A percentile compares a stretch with the other conserved stretches of the same genome.
phyloP scores from a whole-genome alignment of 225 moss, liverwort and hornwort species.

The Physcomitrellopsis africana region DNA sequence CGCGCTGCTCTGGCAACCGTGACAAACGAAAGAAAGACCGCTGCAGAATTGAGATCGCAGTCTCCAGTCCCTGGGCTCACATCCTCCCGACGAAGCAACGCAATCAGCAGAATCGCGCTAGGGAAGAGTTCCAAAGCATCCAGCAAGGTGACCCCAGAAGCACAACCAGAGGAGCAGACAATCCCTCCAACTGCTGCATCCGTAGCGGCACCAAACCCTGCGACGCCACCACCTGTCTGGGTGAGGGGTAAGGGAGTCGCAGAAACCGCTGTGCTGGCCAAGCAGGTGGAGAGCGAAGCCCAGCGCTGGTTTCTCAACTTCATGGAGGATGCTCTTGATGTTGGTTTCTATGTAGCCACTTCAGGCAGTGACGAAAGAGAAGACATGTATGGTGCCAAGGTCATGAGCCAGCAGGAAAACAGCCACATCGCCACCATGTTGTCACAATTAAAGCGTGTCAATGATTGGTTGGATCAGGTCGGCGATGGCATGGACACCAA shows the following conservation, averaged over 20 bases:
- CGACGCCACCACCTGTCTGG: constrained; percentile 49
- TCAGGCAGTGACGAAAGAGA: constrained; percentile 42
- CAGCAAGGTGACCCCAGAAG: constrained; percentile 63
- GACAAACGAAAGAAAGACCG: constrained; percentile 61
- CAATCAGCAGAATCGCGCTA: constrained; percentile 16
- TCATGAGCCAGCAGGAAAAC: constrained; percentile 78
- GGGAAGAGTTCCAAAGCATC: constrained; percentile 38
- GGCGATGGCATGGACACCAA: constrained; percentile 56
- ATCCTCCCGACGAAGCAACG: constrained; percentile 43
- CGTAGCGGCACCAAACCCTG: constrained; percentile 18
- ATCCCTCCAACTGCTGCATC: constrained; percentile 10
- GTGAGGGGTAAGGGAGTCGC: constrained; percentile 69
- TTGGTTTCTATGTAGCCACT: constrained; percentile 70
- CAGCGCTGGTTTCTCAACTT: constrained; percentile 91
- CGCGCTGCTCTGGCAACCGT: constrained; percentile 75
- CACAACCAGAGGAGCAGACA: constrained; percentile 42
- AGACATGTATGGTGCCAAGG: constrained; percentile 50
- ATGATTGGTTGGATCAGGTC: constrained; percentile 93
- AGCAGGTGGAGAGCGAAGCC: constrained; percentile 69
- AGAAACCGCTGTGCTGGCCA: constrained; percentile 74
- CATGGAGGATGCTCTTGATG: constrained; percentile 88
- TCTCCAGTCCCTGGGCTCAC: constrained; percentile 68
- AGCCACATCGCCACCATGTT: constrained; percentile 90
- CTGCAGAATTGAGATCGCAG: constrained; percentile 62
- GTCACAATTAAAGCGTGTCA: constrained; percentile 92